Percentiles rank a stretch among this genome's conserved stretches.
These are phyloP conservation scores for Theileria luwenshuni DNA, from an alignment of 169 alveolate species.

Conservation along the genomic window DNA sequence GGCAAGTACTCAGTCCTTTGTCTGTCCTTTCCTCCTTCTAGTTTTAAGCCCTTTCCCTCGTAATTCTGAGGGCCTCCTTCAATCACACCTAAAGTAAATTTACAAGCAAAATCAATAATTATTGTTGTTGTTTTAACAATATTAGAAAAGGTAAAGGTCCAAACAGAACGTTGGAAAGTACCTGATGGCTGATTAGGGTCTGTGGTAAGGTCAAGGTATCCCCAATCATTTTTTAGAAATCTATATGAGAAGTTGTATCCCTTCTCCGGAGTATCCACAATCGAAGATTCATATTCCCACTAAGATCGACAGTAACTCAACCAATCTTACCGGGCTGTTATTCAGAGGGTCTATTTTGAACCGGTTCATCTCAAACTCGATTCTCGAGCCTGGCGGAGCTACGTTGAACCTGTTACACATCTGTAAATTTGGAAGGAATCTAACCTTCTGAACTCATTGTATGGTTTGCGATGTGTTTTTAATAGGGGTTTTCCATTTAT, in stretches of 20 bases:
- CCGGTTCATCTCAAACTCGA: constrained; percentile 36
- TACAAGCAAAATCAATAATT: background rate
- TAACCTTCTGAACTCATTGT: background rate
- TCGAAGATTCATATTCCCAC: constrained; percentile 74
- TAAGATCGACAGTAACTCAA: constrained; percentile 42
- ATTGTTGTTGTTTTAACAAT: too few species aligned
- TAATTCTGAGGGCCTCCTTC: constrained; percentile 79
- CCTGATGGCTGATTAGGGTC: constrained; percentile 78
- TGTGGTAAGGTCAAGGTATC: constrained; percentile 68
- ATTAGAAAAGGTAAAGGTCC: too few species aligned
- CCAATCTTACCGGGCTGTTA: constrained; percentile 57
- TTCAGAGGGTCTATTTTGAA: constrained; percentile 45
- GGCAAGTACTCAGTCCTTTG: constrained; percentile 72
- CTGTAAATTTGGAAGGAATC: background rate
- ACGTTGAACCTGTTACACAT: constrained; percentile 40
- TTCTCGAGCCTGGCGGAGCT: constrained; percentile 61
- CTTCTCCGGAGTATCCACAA: constrained; percentile 66
- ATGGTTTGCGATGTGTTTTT: background rate
- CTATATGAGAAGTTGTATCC: constrained; percentile 59
- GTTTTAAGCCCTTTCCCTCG: constrained; percentile 75
- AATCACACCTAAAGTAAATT: constrained; percentile 61
- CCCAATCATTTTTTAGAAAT: constrained; percentile 78
- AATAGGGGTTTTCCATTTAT: background rate
- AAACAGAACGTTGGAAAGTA: background rate
- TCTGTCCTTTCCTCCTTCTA: constrained; percentile 73